Evolutionary conservation across 2,329 filamentous ascomycete genomes (phyloP).

Genomic region (Claviceps maximensis): DNA sequence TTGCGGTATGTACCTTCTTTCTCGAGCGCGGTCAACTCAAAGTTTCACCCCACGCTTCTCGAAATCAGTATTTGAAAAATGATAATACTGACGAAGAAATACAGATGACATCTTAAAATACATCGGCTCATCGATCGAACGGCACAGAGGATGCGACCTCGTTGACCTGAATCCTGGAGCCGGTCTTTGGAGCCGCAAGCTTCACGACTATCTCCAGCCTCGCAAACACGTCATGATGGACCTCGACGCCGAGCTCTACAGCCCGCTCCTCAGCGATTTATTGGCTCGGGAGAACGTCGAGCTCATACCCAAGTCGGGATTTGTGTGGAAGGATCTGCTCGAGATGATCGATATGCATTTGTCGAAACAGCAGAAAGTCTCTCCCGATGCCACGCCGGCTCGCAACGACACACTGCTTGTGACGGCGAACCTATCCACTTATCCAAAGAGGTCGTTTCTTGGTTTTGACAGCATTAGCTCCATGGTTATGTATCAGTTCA

Average conservation of each 20-base stretch:
- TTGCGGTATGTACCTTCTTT: slow-evolving; percentile 27
- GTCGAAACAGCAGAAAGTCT: slow-evolving; percentile 37
- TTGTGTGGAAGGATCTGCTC: slow-evolving; percentile 47
- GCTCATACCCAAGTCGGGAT: slow-evolving; percentile 41
- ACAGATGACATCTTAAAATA: slow-evolving; percentile 58
- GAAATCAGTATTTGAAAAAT: neutral
- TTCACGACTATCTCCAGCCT: slow-evolving; percentile 64
- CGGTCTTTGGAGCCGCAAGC: slow-evolving; percentile 64
- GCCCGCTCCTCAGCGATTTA: slow-evolving; percentile 46
- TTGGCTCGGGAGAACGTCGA: slow-evolving; percentile 33
- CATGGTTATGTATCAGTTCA: slow-evolving; percentile 49
- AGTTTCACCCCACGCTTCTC: too few relatives aligned
- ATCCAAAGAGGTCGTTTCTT: slow-evolving; percentile 35
- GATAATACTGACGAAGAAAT: neutral
- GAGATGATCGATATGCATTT: slow-evolving; percentile 37
- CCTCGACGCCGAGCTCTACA: slow-evolving; percentile 45
- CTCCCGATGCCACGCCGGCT: slow-evolving; percentile 26
- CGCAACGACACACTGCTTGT: slow-evolving; percentile 65
- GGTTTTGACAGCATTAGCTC: slow-evolving; percentile 42
- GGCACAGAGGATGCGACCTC: slow-evolving; percentile 67
- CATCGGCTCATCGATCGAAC: slow-evolving; percentile 52
- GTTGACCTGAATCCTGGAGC: slow-evolving; percentile 75
- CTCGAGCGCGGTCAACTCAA: too few relatives aligned
- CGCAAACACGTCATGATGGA: slow-evolving; percentile 77
- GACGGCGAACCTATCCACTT: slow-evolving; percentile 50